Conservation (phyloP, 2,329 filamentous ascomycete species). For the Colletotrichum zoysiae region DNA sequence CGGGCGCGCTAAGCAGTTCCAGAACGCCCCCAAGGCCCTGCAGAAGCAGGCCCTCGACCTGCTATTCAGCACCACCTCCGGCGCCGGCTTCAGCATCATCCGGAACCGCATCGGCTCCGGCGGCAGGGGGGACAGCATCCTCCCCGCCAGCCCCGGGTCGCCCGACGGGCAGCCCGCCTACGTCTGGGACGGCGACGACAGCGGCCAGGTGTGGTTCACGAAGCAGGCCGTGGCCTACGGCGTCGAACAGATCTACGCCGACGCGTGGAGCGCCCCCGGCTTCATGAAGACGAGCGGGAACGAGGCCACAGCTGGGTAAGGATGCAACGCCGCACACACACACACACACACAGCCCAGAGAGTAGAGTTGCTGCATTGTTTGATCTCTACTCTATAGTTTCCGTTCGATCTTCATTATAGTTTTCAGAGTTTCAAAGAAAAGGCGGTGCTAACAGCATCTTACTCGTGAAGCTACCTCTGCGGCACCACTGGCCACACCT, state of each 20-base stretch:
- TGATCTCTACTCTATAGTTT: neutral
- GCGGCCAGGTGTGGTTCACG: conserved; percentile 64
- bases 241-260: conserved; percentile 55
- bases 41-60: conserved; percentile 57
- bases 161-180: conserved; percentile 57
- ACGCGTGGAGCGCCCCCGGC: conserved; percentile 62
- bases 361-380: neutral
- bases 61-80: conserved; percentile 58
- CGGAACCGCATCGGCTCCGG: conserved; percentile 62
- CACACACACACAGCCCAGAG: too few species aligned
- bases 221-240: conserved; percentile 59
- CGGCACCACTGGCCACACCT: conserved; percentile 54
- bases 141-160: conserved; percentile 58
- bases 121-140: conserved; percentile 52
- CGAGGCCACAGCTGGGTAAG: conserved; percentile 47
- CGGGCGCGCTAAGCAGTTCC: conserved; percentile 56
- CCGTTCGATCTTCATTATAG: neutral
- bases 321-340: neutral
- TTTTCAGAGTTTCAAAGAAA: neutral
- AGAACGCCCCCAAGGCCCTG: conserved; percentile 48
- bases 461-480: conserved; percentile 50
- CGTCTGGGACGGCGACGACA: conserved; percentile 60
- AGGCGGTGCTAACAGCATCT: neutral
- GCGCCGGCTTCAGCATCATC: conserved; percentile 64
- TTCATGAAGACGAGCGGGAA: conserved; percentile 62